These are phyloP conservation scores for Potentilla sterilis DNA, from an alignment of 306 rosid species.

Conservation along the genomic window DNA sequence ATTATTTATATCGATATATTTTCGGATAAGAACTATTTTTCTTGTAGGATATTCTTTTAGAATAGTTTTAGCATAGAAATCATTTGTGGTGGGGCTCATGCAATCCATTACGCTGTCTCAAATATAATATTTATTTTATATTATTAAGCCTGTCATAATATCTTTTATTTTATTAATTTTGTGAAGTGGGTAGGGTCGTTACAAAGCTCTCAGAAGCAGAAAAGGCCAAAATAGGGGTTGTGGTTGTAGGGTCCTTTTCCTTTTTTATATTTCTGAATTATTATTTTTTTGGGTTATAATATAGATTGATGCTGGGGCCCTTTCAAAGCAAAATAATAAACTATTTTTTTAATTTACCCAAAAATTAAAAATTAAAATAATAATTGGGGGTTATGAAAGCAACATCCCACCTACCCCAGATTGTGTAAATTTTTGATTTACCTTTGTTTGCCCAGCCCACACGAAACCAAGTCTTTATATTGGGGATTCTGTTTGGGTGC, in stretches of 20 bases:
- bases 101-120: conserved; percentile 19
- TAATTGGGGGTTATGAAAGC: conserved; percentile 33
- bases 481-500: conserved; percentile 3
- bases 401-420: conserved; percentile 37
- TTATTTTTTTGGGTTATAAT: conserved; percentile 19
- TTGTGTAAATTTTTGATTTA: conserved; percentile 33
- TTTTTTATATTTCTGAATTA: neutral
- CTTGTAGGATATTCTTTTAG: neutral
- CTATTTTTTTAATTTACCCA: neutral
- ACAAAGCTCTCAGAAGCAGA: conserved; percentile 22
- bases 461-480: conserved; percentile 17
- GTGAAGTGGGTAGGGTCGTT: conserved; percentile 41
- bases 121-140: conserved; percentile 1
- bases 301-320: conserved; percentile 8
- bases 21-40: neutral
- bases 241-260: conserved; percentile 32
- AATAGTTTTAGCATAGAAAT: conserved; percentile 6
- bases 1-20: neutral
- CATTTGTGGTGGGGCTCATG: conserved; percentile 26
- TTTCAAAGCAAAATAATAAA: neutral
- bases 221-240: conserved; percentile 11
- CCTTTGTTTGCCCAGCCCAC: conserved; percentile 32
- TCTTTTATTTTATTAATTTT: conserved; percentile 2
- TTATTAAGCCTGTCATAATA: neutral
- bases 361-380: conserved; percentile 14